Conservation (phyloP, 1,284 basidiomycete species). For the Cutaneotrichosporon cutaneum region DNA sequence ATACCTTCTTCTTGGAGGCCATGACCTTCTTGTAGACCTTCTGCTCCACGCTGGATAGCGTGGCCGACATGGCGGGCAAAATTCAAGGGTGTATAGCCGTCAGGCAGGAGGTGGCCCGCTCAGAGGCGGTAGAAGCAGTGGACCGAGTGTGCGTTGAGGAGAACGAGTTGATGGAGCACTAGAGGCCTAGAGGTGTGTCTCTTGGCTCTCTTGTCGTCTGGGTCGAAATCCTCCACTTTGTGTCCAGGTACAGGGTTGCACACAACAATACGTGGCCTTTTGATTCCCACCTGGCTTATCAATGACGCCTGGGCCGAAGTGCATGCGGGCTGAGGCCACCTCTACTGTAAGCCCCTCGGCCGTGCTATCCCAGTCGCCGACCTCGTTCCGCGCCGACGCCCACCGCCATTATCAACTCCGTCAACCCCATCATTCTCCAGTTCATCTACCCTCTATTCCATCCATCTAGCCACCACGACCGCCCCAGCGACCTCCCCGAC, state of each 20-base stretch:
- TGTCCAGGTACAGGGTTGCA: background rate
- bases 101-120: slow-evolving; percentile 4
- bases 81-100: background rate
- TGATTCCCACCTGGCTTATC: background rate
- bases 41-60: slow-evolving; percentile 44
- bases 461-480: background rate
- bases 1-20: slow-evolving; percentile 44
- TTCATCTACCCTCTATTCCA: background rate
- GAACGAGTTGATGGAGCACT: background rate
- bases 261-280: background rate
- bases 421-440: no score
- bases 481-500: slow-evolving; percentile 12
- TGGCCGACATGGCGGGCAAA: slow-evolving; percentile 27
- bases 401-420: background rate
- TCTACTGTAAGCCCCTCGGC: background rate
- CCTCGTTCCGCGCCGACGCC: background rate
- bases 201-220: background rate
- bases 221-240: slow-evolving; percentile 8
- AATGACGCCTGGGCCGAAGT: slow-evolving; percentile 1
- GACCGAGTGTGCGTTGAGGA: background rate
- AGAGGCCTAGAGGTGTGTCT: no score
- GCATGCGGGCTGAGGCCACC: no score
- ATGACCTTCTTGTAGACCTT: slow-evolving; percentile 50
- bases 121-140: background rate
- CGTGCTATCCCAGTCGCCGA: background rate